A percentile compares a stretch with the other conserved stretches of the same genome.
Evolutionary conservation across 306 rosid genomes (phyloP).

Genomic region (Malus sieversii): DNA sequence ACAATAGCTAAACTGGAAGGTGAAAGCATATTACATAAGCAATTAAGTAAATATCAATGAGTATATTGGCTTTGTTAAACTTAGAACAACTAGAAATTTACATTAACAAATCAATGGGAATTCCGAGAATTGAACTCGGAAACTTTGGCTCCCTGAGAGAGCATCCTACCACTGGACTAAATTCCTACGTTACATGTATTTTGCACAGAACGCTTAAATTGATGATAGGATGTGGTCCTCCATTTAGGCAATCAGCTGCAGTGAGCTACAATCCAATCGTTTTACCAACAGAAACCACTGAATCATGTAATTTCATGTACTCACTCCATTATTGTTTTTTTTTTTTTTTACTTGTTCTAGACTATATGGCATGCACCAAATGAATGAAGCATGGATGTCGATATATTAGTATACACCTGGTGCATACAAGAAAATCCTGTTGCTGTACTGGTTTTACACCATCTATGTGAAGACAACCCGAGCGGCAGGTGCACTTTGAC

Average conservation of each 20-base stretch:
- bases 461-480: constrained; percentile 17
- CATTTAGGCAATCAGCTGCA: neutral
- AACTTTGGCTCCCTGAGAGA: constrained; percentile 30
- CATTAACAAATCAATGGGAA: constrained; percentile 3
- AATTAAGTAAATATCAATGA: neutral
- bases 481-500: constrained; percentile 26
- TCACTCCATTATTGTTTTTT: neutral
- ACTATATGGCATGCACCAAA: too few species aligned
- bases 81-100: neutral
- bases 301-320: too few species aligned
- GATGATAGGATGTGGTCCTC: neutral
- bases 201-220: neutral
- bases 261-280: neutral
- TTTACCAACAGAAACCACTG: neutral
- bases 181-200: neutral
- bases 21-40: neutral
- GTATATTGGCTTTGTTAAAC: too few species aligned
- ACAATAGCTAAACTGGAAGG: neutral
- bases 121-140: constrained; percentile 32
- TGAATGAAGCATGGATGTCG: too few species aligned
- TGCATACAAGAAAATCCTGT: neutral
- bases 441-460: constrained; percentile 9
- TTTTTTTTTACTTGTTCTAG: neutral
- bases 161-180: constrained; percentile 34
- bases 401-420: too few species aligned